phyloP scores from a whole-genome alignment of 2,329 filamentous ascomycete genomes.

The Fusarium sterilihyphosum region DNA sequence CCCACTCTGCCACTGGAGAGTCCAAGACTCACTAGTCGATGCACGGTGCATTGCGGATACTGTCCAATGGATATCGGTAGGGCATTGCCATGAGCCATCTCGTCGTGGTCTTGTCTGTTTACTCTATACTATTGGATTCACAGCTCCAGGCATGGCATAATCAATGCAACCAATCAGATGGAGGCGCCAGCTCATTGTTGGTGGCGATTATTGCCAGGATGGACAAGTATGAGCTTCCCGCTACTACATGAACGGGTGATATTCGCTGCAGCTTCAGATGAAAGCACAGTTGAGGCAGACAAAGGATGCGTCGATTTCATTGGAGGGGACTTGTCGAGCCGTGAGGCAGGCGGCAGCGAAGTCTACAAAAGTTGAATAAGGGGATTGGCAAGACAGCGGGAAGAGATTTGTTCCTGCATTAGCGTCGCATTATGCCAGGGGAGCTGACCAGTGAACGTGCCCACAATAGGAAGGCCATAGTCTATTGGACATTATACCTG shows the following conservation, averaged over 20 bases:
- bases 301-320: constrained; percentile 5
- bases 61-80: background rate
- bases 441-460: constrained; percentile 10
- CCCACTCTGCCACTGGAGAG: background rate
- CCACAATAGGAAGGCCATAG: constrained; percentile 18
- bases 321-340: background rate
- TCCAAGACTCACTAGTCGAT: background rate
- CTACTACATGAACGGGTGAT: background rate
- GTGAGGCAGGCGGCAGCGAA: background rate
- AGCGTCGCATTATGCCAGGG: constrained; percentile 36
- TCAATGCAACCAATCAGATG: background rate
- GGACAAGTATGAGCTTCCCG: background rate
- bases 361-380: constrained; percentile 1
- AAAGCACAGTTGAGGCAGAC: constrained; percentile 2
- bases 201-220: constrained; percentile 5
- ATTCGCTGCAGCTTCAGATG: background rate
- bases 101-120: background rate
- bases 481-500: constrained; percentile 3
- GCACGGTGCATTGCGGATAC: background rate
- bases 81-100: background rate
- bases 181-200: background rate
- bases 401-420: constrained; percentile 44
- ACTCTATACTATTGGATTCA: background rate
- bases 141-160: background rate
- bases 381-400: constrained; percentile 29